Percentiles rank a stretch among this genome's conserved stretches.
phyloP scores from a whole-genome alignment of 2,329 filamentous ascomycete genomes.

The Fusarium veterinarium region DNA sequence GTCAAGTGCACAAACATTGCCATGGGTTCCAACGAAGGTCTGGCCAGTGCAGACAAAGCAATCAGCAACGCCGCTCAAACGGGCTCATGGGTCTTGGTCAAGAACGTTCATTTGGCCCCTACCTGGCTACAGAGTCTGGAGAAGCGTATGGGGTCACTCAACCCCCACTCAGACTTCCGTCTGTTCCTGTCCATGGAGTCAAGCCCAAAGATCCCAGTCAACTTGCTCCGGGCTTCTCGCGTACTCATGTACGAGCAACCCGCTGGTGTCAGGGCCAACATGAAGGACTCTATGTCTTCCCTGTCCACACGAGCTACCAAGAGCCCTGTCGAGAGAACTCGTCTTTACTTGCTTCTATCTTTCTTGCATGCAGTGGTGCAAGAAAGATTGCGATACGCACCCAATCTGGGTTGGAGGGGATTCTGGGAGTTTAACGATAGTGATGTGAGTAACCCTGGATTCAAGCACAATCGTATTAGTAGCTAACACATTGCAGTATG shows the following conservation, averaged over 20 bases:
- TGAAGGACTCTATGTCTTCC: constrained; percentile 95
- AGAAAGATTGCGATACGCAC: constrained; percentile 93
- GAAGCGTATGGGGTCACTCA: constrained; percentile 95
- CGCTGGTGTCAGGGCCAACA: constrained; percentile 94
- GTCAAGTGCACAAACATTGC: constrained; percentile 95
- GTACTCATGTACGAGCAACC: constrained; percentile 99
- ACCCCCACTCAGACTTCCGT: constrained; percentile 91
- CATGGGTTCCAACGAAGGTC: constrained; percentile 97
- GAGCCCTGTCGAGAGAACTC: constrained; percentile 88
- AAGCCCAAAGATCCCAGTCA: constrained; percentile 96
- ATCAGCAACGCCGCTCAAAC: constrained; percentile 91
- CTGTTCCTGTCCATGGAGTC: constrained; percentile 99
- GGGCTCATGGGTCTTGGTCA: constrained; percentile 96
- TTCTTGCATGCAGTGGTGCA: constrained; percentile 97
- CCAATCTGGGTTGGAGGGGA: constrained; percentile 94
- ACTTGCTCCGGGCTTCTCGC: constrained; percentile 89
- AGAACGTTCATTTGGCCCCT: constrained; percentile 97
- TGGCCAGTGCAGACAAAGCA: constrained; percentile 93
- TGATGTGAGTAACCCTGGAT: constrained; percentile 76
- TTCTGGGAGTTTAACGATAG: constrained; percentile 99
- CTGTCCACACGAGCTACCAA: constrained; percentile 80
- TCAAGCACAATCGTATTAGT: neutral
- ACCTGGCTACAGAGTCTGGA: constrained; percentile 97
- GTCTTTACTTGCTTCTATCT: constrained; percentile 89
- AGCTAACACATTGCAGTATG: constrained; percentile 70